phyloP scores from a whole-genome alignment of 768 basidiomycete species.

The Suillus decipiens region DNA sequence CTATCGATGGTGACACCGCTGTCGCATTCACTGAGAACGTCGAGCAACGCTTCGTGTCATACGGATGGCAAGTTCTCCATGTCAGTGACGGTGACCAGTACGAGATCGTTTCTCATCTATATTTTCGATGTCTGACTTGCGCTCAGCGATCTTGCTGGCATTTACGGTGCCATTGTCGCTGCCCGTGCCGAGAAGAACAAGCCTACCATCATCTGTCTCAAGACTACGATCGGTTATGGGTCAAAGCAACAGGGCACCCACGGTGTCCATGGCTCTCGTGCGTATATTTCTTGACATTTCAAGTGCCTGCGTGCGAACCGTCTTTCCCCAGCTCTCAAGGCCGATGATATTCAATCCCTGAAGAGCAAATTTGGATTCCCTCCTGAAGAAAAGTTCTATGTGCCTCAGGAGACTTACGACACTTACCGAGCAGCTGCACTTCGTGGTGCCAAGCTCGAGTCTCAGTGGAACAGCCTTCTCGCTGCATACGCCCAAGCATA shows the following conservation, averaged over 20 bases:
- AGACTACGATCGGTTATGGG: conserved; percentile 92
- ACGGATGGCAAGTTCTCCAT: conserved; percentile 92
- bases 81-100: conserved; percentile 81
- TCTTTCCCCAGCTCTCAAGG: conserved; percentile 70
- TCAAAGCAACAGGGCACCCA: conserved; percentile 93
- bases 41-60: conserved; percentile 81
- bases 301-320: conserved; percentile 10
- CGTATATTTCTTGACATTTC: conserved; percentile 36
- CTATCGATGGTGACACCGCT: conserved; percentile 93
- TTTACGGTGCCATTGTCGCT: conserved; percentile 76
- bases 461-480: conserved; percentile 72
- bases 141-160: conserved; percentile 70
- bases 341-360: conserved; percentile 81
- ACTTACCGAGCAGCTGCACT: conserved; percentile 65
- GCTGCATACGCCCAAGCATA: conserved; percentile 72
- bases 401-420: conserved; percentile 73
- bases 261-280: conserved; percentile 92
- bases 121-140: conserved; percentile 14
- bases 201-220: conserved; percentile 84
- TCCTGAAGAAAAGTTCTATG: conserved; percentile 72
- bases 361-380: conserved; percentile 87
- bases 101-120: conserved; percentile 19
- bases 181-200: conserved; percentile 76
- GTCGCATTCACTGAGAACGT: conserved; percentile 95
- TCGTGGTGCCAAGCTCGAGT: conserved; percentile 74